Base-by-base conservation (phyloP, 2,329 filamentous ascomycete genomes). In the Diaporthe sp. region DNA sequence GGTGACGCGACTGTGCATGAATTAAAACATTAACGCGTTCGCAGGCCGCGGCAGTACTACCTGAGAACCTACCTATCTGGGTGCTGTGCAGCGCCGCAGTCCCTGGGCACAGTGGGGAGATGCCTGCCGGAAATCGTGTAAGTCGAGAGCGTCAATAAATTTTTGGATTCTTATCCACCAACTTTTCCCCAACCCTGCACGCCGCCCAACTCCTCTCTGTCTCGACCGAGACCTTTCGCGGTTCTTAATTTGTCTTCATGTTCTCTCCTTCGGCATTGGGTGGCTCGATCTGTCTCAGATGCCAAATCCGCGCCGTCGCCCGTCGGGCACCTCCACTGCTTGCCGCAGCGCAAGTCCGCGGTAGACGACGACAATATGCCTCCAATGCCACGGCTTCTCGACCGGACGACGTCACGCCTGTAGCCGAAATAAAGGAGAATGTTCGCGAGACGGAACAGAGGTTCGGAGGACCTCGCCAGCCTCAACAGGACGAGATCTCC, bases 211-310 rank as follows among this genome's bases (percentile, higher is more conserved):
- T 42, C 49, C n/a, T 39, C n/a, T 17, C 28, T 61, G 42, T 65
- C 65, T 46, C 61, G 49, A 25, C 53, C 53, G n/a, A 70, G 65
- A 53, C 65, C 49, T 53, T 37, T 62, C 58, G 22, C 39, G n/a
- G 70, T 39, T 57, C 28, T 5, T 15, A 77, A 42, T 67, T n/a
- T 53, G 31, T 74, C 57, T 67, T 71, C 73, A 86, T 86, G 85
- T 81, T 86, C 77, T 72, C 83, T 70, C 79, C 81, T 77, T 80
- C 79, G 67, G 76, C 82, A 55, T 74, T 80, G 42, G 76, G 81
- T 76, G 80, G 83, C 79, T 82, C 83, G 75, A 81, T 86, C 77
- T 86, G 85, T 80, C 79, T 86, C 70, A 79, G 83, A 80, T 86
- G 85, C 78, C 84, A 80, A 62, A 79, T 85, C 51, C 82, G 80